Evolutionary conservation across 192 early-diverging fungal genomes (phyloP), one percentile per base, ranked within the genome.

Genomic region (Rhizophlyctis rosea): DNA sequence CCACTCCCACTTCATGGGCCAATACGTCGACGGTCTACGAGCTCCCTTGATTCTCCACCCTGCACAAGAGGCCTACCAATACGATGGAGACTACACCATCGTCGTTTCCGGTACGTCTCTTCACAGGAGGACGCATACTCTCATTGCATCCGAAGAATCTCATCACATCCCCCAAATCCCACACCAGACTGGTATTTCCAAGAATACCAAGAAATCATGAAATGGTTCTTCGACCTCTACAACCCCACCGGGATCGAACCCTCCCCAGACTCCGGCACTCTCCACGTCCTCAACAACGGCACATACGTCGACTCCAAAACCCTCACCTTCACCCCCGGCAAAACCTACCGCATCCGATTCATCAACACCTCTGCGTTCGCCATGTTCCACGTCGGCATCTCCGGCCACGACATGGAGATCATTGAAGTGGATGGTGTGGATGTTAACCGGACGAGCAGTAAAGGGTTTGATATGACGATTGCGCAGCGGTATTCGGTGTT

Each of bases 401-500:
- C 91, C 59, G 87, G 86, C 16, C 92, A 95, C 62, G 68, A 76
- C 3, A 79, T 95, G 70, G 72, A 74, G 34, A 79, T 95, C 14
- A 88, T 95, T 59, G 92, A 95, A 69, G 82, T 87, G 34, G 90
- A 92, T 54, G 90, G 90, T 53, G 79, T 75, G 11, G 78, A 88
- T 50, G 81, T 82, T 7, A 72, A 87, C 58, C 79, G 75, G 23
- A 74, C 61, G 25, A 74, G 64, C 7, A 84, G 86, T 23, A 64
- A 75, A 16, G 79, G 74, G 35, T 76, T 94, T 56, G 58, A 70
- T 33, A 44, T 94, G 47, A 76, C 86, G 0, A 82, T 86, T 39
- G 92, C 90, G 0, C 91, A 93, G 69, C 86, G 92, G 49, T 76
- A 83, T 31, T 90, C 91, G 44, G 83, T 94, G 2, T 78, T 94